These are phyloP conservation scores for Diutina scorzettiae DNA, from an alignment of 1,139 yeast species.

Conservation along the genomic window DNA sequence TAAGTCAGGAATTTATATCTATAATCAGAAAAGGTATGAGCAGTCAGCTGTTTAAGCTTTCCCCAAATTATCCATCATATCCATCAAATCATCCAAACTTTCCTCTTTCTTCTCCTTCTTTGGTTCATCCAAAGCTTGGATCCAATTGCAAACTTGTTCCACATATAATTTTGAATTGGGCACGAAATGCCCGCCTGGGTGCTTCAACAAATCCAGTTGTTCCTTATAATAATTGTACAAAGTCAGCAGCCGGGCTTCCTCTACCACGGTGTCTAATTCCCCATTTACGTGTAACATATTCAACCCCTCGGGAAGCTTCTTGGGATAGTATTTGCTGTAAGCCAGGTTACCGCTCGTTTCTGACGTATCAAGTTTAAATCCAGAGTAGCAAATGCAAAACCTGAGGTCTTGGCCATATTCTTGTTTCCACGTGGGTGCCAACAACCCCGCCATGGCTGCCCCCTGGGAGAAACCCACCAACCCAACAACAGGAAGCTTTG, in stretches of 20 bases:
- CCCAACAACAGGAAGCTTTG: conserved; percentile 26
- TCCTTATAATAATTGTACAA: conserved; percentile 42
- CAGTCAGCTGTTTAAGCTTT: background rate
- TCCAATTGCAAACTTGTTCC: conserved; percentile 48
- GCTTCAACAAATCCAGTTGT: conserved; percentile 41
- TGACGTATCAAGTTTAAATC: conserved; percentile 53
- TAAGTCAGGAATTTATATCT: no score
- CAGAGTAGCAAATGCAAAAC: conserved; percentile 68
- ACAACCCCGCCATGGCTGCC: conserved; percentile 12
- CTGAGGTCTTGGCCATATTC: conserved; percentile 31
- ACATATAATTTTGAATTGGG: conserved; percentile 59
- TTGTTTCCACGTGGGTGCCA: conserved; percentile 15
- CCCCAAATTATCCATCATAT: conserved; percentile 10
- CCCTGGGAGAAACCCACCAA: conserved; percentile 36
- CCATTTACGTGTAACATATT: conserved; percentile 68
- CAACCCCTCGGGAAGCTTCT: conserved; percentile 8
- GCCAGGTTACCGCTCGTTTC: conserved; percentile 9
- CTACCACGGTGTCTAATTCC: conserved; percentile 78
- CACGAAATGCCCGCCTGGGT: conserved; percentile 82
- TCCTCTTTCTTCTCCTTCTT: conserved; percentile 11
- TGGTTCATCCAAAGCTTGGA: conserved; percentile 16
- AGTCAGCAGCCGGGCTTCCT: conserved; percentile 53
- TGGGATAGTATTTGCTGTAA: conserved; percentile 20
- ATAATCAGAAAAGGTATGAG: no score
- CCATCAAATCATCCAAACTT: conserved; percentile 9